Evolutionary conservation across 139 green algal genomes (phyloP).

Genomic region (Chlorella sorokiniana): DNA sequence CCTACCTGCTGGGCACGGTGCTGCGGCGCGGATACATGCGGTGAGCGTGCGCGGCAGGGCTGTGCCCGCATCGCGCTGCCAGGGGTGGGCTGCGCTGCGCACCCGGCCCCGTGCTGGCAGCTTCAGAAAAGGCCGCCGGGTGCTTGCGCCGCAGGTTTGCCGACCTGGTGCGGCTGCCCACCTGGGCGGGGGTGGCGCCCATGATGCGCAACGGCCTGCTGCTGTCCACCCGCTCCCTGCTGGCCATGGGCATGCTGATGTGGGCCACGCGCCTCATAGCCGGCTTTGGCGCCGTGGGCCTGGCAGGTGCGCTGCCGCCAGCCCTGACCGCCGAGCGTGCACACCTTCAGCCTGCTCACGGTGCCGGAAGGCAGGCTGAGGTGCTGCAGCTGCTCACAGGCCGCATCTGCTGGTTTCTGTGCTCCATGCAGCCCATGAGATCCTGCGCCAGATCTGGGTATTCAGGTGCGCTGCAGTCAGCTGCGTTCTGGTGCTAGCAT

Average conservation of each 20-base stretch:
- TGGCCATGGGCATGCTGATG: slow-evolving; percentile 47
- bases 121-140: background rate
- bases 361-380: too few relatives aligned
- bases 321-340: too few relatives aligned
- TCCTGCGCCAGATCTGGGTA: slow-evolving; percentile 47
- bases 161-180: slow-evolving; percentile 37
- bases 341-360: background rate
- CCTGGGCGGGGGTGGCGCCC: slow-evolving; percentile 35
- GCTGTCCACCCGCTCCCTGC: slow-evolving; percentile 39
- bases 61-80: background rate
- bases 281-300: slow-evolving; percentile 36
- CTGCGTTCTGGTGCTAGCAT: background rate
- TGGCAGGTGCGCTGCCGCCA: slow-evolving; percentile 26
- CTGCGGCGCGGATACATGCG: slow-evolving; percentile 27
- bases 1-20: slow-evolving; percentile 45
- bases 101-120: background rate
- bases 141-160: background rate
- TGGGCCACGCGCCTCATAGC: slow-evolving; percentile 41
- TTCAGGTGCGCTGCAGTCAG: background rate
- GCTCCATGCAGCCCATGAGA: slow-evolving; percentile 35
- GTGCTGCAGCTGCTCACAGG: background rate
- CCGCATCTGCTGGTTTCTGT: background rate
- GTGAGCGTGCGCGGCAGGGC: slow-evolving; percentile 1
- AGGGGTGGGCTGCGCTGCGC: background rate
- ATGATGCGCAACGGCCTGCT: slow-evolving; percentile 38